A percentile compares a stretch with the other conserved stretches of the same genome.
These are phyloP conservation scores for Phoenix roebelenii DNA, from an alignment of 176 grass and related monocot genomes.

Conservation along the genomic window DNA sequence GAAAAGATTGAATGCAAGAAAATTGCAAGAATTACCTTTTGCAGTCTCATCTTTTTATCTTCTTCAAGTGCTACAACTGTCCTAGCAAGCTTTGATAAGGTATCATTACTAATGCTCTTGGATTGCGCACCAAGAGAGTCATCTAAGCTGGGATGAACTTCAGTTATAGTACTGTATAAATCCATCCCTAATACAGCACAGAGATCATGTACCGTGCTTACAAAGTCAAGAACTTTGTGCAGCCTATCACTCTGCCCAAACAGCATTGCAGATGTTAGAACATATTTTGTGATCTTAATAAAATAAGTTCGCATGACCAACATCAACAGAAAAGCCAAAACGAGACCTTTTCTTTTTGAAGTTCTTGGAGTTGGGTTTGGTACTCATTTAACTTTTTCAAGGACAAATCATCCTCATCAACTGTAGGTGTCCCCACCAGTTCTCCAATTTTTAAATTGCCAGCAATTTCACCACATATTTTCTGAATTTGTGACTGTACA, in stretches of 20 bases:
- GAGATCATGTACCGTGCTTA: constrained; percentile 78
- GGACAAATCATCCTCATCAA: constrained; percentile 83
- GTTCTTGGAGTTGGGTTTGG: constrained; percentile 72
- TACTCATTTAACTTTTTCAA: constrained; percentile 81
- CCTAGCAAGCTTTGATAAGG: constrained; percentile 77
- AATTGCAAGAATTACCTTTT: constrained; percentile 44
- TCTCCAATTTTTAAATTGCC: constrained; percentile 60
- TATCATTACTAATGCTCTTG: constrained; percentile 92
- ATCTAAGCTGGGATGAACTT: constrained; percentile 87
- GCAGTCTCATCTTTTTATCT: constrained; percentile 77
- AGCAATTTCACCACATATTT: constrained; percentile 88
- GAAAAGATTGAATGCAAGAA: no score
- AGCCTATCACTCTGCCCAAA: constrained; percentile 63
- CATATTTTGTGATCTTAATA: no score
- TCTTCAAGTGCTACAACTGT: constrained; percentile 78
- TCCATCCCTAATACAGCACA: constrained; percentile 94
- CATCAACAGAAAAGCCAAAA: background rate
- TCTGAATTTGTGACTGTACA: constrained; percentile 76
- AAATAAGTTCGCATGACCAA: background rate
- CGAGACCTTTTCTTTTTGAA: constrained; percentile 96
- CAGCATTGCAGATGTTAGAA: no score
- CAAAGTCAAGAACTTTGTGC: constrained; percentile 89
- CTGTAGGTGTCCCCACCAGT: constrained; percentile 54
- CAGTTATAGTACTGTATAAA: constrained; percentile 72
- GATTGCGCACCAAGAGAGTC: constrained; percentile 53